Evolutionary conservation across 768 basidiomycete species (phyloP), one percentile per base, ranked within the genome.

Genomic region (Psilocybe subaeruginosa): DNA sequence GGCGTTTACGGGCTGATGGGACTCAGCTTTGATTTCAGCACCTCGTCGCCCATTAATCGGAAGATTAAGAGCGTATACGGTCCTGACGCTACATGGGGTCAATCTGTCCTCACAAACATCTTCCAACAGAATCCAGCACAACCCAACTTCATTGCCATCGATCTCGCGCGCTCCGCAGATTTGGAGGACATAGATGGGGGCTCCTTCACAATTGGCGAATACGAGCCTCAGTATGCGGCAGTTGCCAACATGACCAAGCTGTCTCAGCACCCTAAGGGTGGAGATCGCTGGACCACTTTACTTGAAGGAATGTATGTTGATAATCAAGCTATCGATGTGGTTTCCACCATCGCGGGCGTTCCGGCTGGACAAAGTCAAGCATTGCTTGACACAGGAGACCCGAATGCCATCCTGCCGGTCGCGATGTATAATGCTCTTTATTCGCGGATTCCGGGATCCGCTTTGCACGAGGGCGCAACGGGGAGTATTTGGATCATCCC

Each of bases 321-420:
- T 57, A 74, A 73, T 0, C 61, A 62, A n/a, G n/a, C 54, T 0
- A 43, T 74, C 17, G 19, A 57, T 0, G 65, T 81, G 52, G 60
- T 51, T 3, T 78, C 81, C 0, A 47, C n/a, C n/a, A 69, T 74
- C 33, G 47, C 60, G 1, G 72, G 70, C 2, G 69, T 75, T 4
- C 72, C 77, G 6, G 59, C 62, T 0, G 77, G 72, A 1, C 65
- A 71, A 1, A 67, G 71, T n/a, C 70, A 77, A 14, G 72, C 78
- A 8, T 69, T 82, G 8, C 66, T 82, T 43, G 81, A 82, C 47
- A 82, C 78, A 3, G 81, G 81, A 27, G 77, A 76, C 12, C 80
- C 80, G 45, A 63, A 68, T 27, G 74, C 75, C 16, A 70, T 76
- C 2, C 63, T 82, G 49, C 75, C 81, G 0, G 55, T 56, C 4